Conservation (phyloP, 2,329 filamentous ascomycete species). For the Aspergillus versicolor region DNA sequence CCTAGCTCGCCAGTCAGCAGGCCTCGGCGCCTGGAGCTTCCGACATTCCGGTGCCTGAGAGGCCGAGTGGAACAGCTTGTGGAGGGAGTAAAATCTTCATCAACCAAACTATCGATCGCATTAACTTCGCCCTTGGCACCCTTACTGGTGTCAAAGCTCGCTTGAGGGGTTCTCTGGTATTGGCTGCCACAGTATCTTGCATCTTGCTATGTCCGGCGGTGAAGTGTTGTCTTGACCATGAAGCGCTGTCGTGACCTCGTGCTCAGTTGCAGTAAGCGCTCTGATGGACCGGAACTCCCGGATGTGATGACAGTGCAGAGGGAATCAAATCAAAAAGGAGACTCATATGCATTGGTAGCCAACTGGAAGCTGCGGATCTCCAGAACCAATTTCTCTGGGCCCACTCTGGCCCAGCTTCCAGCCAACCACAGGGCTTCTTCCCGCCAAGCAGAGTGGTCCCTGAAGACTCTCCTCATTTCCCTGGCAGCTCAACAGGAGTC, state of each 20-base stretch:
- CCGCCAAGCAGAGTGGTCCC: constrained; percentile 19
- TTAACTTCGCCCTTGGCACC: neutral
- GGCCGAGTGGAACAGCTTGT: constrained; percentile 1
- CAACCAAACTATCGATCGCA: constrained; percentile 10
- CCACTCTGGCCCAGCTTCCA: constrained; percentile 21
- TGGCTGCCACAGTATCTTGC: too few species aligned
- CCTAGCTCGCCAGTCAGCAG: neutral
- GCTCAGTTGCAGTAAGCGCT: neutral
- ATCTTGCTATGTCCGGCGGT: too few species aligned
- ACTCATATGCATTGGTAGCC: constrained; percentile 17
- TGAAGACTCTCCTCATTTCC: constrained; percentile 5
- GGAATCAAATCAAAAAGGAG: constrained; percentile 1
- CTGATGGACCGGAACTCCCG: constrained; percentile 30
- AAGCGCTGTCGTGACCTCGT: too few species aligned
- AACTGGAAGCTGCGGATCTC: constrained; percentile 26
- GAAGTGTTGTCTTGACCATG: too few species aligned
- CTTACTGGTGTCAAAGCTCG: neutral
- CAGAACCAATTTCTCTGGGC: constrained; percentile 34
- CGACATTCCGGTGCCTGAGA: neutral
- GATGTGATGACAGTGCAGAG: neutral
- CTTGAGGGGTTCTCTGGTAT: too few species aligned
- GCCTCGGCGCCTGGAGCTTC: too few species aligned
- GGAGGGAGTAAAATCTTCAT: neutral
- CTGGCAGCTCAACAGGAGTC: neutral
- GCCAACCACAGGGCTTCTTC: constrained; percentile 18